phyloP scores from a whole-genome alignment of 805 yeast species.

The Yamadazyma nakazawae region DNA sequence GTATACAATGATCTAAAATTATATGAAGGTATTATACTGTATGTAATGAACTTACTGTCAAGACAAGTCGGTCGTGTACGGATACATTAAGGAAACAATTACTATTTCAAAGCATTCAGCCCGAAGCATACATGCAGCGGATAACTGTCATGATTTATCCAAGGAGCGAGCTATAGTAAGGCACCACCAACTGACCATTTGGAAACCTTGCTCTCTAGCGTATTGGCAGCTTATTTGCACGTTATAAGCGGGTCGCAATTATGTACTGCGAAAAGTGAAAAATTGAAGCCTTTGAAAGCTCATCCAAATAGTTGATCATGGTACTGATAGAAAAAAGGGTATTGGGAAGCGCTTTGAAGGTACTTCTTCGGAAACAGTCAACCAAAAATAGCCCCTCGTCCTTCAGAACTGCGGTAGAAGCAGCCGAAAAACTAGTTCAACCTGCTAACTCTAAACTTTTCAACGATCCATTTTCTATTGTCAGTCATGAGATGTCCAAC shows the following conservation, averaged over 20 bases:
- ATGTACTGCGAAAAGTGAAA: neutral
- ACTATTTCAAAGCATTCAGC: no score
- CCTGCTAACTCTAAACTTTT: constrained; percentile 47
- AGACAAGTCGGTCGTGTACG: no score
- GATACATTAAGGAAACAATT: no score
- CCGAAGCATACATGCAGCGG: no score
- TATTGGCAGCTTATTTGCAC: neutral
- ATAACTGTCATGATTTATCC: no score
- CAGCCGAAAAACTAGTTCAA: constrained; percentile 73
- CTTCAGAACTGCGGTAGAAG: constrained; percentile 56
- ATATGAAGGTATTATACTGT: no score
- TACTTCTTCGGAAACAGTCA: neutral
- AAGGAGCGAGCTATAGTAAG: no score
- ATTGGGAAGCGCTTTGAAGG: neutral
- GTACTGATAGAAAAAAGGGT: neutral
- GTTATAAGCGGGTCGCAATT: neutral
- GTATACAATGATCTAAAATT: no score
- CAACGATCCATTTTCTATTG: constrained; percentile 85
- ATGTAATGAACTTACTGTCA: no score
- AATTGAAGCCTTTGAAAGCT: neutral
- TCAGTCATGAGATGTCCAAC: constrained; percentile 87
- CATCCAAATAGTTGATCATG: neutral
- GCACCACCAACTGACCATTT: no score
- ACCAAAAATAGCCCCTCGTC: constrained; percentile 10
- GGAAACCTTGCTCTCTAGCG: no score